phyloP scores from a whole-genome alignment of 176 grass and related monocot species.

The Tillandsia leiboldiana region DNA sequence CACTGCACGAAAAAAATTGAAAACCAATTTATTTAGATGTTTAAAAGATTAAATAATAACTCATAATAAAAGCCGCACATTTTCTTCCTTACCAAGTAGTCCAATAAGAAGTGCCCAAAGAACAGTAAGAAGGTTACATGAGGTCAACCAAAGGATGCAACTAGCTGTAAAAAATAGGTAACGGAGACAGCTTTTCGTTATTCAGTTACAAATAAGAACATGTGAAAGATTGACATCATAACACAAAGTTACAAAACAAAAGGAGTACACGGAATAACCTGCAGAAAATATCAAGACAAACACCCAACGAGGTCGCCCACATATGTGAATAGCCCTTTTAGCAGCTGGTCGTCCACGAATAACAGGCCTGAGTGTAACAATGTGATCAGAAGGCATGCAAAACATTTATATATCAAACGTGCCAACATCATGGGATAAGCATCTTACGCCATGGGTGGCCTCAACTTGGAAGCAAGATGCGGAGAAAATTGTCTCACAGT shows the following conservation, averaged over 20 bases:
- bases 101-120: constrained; percentile 88
- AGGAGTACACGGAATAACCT: constrained; percentile 31
- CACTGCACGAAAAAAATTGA: constrained; percentile 32
- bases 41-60: constrained; percentile 3
- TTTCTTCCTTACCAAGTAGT: constrained; percentile 46
- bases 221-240: neutral
- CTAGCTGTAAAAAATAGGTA: constrained; percentile 43
- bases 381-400: constrained; percentile 1
- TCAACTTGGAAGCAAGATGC: constrained; percentile 98
- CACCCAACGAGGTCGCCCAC: constrained; percentile 78
- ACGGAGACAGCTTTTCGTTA: neutral
- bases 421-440: constrained; percentile 4
- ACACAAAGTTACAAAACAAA: constrained; percentile 7
- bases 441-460: constrained; percentile 64
- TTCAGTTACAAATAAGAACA: neutral
- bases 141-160: constrained; percentile 90
- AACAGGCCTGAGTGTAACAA: constrained; percentile 54
- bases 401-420: constrained; percentile 3
- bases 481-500: constrained; percentile 87
- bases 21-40: constrained; percentile 9
- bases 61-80: neutral
- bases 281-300: constrained; percentile 82
- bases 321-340: constrained; percentile 98
- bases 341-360: constrained; percentile 66
- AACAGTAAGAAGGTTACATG: constrained; percentile 75